These are phyloP conservation scores for Harringtonia aguacate DNA, from an alignment of 2,329 filamentous ascomycete genomes.

Conservation along the genomic window DNA sequence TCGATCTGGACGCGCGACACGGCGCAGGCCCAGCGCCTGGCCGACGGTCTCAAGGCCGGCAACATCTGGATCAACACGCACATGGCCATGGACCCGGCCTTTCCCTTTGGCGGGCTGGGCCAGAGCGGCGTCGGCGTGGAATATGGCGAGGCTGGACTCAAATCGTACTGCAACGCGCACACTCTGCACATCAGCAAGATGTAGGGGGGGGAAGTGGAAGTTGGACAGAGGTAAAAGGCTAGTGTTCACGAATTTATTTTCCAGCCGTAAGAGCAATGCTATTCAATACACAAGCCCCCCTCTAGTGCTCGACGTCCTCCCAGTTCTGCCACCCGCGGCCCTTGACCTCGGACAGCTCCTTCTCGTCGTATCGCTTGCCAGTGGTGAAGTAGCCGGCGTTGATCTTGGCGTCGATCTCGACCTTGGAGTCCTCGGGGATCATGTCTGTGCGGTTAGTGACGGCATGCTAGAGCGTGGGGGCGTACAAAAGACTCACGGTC, in stretches of 20 bases:
- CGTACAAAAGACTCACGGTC: neutral
- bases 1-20: slow-evolving; percentile 17
- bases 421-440: slow-evolving; percentile 3
- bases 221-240: too few relatives aligned
- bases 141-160: too few relatives aligned
- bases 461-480: too few relatives aligned
- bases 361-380: neutral
- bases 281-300: too few relatives aligned
- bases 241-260: too few relatives aligned
- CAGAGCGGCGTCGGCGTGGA: too few relatives aligned
- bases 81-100: slow-evolving; percentile 22
- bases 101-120: slow-evolving; percentile 39
- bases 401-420: slow-evolving; percentile 7
- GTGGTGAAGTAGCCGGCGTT: slow-evolving; percentile 6
- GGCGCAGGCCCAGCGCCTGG: slow-evolving; percentile 33
- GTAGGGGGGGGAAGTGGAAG: too few relatives aligned
- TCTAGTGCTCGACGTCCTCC: slow-evolving; percentile 3
- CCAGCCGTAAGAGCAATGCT: too few relatives aligned
- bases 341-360: slow-evolving; percentile 1
- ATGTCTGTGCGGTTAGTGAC: slow-evolving; percentile 2
- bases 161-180: too few relatives aligned
- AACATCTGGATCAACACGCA: slow-evolving; percentile 42
- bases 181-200: too few relatives aligned
- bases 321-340: slow-evolving; percentile 4
- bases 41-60: slow-evolving; percentile 35